Percentiles rank a stretch among this genome's conserved stretches.
These are phyloP conservation scores for Kodamaea lidongshanica DNA, from an alignment of 805 yeast species.

Conservation along the genomic window DNA sequence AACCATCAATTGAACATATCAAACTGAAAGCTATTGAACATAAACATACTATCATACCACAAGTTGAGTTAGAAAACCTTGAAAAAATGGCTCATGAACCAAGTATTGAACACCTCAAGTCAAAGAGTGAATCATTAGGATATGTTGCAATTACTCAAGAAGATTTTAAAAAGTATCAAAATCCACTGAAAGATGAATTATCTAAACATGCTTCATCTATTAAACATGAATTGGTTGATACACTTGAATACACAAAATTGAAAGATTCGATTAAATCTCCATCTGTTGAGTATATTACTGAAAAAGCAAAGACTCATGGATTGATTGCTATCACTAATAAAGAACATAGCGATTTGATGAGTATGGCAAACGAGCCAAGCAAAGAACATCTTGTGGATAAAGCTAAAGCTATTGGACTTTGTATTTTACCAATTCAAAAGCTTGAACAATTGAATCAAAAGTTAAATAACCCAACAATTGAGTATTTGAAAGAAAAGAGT, in stretches of 20 bases:
- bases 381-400: constrained; percentile 11
- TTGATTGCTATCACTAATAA: constrained; percentile 7
- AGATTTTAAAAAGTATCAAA: constrained; percentile 11
- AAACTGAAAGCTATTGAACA: constrained; percentile 8
- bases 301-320: constrained; percentile 10
- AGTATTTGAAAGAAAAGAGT: constrained; percentile 10
- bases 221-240: constrained; percentile 11
- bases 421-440: constrained; percentile 9
- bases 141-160: constrained; percentile 11
- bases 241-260: constrained; percentile 8
- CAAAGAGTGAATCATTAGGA: constrained; percentile 3
- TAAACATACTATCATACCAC: constrained; percentile 6
- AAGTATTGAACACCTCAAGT: constrained; percentile 6
- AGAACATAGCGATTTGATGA: constrained; percentile 9
- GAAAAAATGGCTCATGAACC: constrained; percentile 9
- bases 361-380: constrained; percentile 13
- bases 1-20: constrained; percentile 8
- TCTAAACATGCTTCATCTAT: constrained; percentile 6
- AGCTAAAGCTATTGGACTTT: constrained; percentile 11
- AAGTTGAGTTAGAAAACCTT: constrained; percentile 2
- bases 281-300: constrained; percentile 7
- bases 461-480: constrained; percentile 9
- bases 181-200: constrained; percentile 8
- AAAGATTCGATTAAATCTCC: constrained; percentile 14
- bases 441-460: constrained; percentile 8